A percentile compares a stretch with the other conserved stretches of the same genome.
Evolutionary conservation across 805 yeast species (phyloP).

Genomic region (Yarrowia yakushimensis): DNA sequence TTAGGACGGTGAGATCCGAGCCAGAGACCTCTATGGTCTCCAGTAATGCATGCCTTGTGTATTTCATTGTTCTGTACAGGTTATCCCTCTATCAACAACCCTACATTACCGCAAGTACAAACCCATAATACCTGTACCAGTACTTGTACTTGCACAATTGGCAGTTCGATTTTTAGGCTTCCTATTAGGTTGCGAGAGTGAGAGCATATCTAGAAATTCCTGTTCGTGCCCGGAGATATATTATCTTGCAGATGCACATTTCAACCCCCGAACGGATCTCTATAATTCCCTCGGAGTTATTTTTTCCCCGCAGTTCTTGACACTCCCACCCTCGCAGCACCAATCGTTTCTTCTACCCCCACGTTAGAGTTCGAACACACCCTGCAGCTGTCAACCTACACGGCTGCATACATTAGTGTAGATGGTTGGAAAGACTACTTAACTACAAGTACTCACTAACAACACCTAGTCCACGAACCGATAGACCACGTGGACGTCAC

Average conservation of each 20-base stretch:
- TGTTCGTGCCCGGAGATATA: neutral
- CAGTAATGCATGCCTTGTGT: too few relatives aligned
- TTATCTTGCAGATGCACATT: neutral
- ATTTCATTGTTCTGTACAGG: too few relatives aligned
- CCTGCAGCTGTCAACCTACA: conserved; percentile 18
- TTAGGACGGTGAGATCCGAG: too few relatives aligned
- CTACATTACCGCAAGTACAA: too few relatives aligned
- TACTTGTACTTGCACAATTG: neutral
- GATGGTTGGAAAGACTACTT: neutral
- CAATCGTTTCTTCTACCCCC: neutral
- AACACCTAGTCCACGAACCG: neutral
- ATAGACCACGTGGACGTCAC: neutral
- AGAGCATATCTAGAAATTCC: neutral
- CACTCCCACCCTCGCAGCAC: neutral
- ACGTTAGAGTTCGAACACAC: conserved; percentile 1
- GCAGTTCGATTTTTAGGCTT: neutral
- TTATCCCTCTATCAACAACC: too few relatives aligned
- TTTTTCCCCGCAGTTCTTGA: neutral
- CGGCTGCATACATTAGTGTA: neutral
- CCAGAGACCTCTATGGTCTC: too few relatives aligned
- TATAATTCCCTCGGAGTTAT: neutral
- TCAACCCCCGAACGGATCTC: neutral
- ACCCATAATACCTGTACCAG: too few relatives aligned
- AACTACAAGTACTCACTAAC: neutral
- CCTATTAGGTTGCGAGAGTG: neutral